Base-by-base conservation (phyloP, 129 eudicot species). In the Heracleum sosnowskyi region DNA sequence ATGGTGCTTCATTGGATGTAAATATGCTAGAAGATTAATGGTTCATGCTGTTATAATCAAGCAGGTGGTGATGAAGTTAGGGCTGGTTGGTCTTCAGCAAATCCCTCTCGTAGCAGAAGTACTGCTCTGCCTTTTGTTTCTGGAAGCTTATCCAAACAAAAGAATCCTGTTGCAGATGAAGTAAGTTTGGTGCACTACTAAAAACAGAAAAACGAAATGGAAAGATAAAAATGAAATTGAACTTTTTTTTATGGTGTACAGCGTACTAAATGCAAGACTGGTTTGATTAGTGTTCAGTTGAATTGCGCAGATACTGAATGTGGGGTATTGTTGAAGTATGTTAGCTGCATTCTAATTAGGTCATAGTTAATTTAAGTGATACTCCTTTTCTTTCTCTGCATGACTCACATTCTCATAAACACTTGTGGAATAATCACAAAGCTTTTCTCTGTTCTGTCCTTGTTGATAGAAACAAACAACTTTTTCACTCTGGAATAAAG, bases 11-110 rank as follows among this genome's bases (percentile, higher is more conserved):
- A 64, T 44, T 31, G 26, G 73, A n/a, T 29, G 36, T 41, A 70
- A 24, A 47, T 42, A 18, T 46, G 29, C 28, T 44, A 11, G 39
- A 47, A 70, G 66, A 64, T 66, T 42, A 69, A 15, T 42, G 41
- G 18, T 77, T 42, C n/a, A 39, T 71, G 20, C 41, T 41, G 18
- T 45, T 53, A 47, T 57, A 28, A n/a, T 36, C 60, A 4, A 51
- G 74, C 84, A 94, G 98, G 96, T 81, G 93, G 87, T 64, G 96
- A 94, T 51, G 97, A 89, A 75, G 87, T 81, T 46, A 88, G 86
- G 75, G 29, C 85, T 42, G 90, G 90, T 60, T 91, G 88, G 98
- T 85, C 89, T 69, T 86, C 92, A 28, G 82, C 84, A 55, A 87
- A 87, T 81, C 83, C 88, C 35, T 76, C 91, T 80, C 91, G 89